Evolutionary conservation across 164 flowering plant species (phyloP).

Genomic region (Amborella trichopoda): DNA sequence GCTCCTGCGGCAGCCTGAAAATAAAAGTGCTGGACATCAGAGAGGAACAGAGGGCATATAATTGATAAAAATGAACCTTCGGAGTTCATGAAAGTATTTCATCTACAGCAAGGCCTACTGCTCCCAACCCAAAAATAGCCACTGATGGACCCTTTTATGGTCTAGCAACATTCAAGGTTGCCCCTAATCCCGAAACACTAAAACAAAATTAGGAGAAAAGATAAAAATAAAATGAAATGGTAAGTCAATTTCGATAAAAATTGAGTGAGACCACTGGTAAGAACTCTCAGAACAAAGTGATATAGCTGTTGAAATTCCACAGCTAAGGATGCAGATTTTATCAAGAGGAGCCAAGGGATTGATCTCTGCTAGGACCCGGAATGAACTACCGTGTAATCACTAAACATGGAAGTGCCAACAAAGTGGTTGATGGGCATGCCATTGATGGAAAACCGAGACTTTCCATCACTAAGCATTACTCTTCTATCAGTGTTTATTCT

Average conservation of each 20-base stretch:
- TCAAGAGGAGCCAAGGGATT: constrained; percentile 1
- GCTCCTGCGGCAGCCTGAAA: constrained; percentile 30
- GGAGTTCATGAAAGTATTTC: too few relatives aligned
- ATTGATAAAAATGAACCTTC: too few relatives aligned
- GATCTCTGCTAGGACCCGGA: constrained; percentile 1
- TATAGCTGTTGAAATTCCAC: constrained; percentile 3
- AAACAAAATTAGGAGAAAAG: too few relatives aligned
- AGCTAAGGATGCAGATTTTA: neutral
- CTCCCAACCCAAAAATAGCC: constrained; percentile 74
- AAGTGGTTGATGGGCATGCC: constrained; percentile 3
- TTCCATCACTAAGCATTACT: constrained; percentile 5
- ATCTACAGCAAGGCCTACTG: constrained; percentile 79
- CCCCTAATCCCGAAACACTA: constrained; percentile 49
- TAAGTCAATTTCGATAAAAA: too few relatives aligned
- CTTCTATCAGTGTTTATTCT: constrained; percentile 3
- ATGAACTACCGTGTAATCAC: constrained; percentile 3
- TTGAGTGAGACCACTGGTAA: too few relatives aligned
- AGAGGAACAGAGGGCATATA: too few relatives aligned
- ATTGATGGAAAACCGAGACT: constrained; percentile 1
- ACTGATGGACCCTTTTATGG: constrained; percentile 49
- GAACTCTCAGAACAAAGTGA: too few relatives aligned
- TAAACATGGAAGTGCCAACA: constrained; percentile 2
- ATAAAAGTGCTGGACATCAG: neutral
- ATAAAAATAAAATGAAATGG: too few relatives aligned
- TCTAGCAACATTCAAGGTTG: constrained; percentile 73